Percentiles rank a stretch among this genome's conserved stretches.
phyloP scores from a whole-genome alignment of 306 rosid species.

The Lathyrus oleraceus region DNA sequence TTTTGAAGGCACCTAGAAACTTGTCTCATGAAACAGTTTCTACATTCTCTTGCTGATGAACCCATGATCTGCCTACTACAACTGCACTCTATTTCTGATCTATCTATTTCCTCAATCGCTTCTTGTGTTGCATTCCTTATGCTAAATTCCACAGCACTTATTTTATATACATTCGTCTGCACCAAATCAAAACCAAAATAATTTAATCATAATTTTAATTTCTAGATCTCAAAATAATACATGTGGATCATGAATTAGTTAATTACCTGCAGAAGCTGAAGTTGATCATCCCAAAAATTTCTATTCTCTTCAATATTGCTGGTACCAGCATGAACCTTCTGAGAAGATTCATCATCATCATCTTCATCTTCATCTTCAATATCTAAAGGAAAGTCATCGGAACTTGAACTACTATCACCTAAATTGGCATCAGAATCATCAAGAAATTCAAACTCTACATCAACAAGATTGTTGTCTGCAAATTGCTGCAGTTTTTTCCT shows the following conservation, averaged over 20 bases:
- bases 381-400: slow-evolving; percentile 43
- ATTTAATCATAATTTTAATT: no score
- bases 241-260: no score
- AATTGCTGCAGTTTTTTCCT: not conserved
- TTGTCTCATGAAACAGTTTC: slow-evolving; percentile 64
- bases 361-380: no score
- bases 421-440: slow-evolving; percentile 36
- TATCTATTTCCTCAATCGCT: slow-evolving; percentile 46
- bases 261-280: slow-evolving; percentile 62
- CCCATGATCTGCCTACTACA: slow-evolving; percentile 46
- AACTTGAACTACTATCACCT: slow-evolving; percentile 29
- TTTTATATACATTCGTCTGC: slow-evolving; percentile 58
- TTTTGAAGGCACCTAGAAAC: slow-evolving; percentile 54
- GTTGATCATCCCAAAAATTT: slow-evolving; percentile 72
- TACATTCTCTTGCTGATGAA: slow-evolving; percentile 38
- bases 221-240: not conserved
- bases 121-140: slow-evolving; percentile 62
- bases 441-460: slow-evolving; percentile 64
- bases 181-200: not conserved
- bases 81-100: slow-evolving; percentile 44
- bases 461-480: slow-evolving; percentile 18
- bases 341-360: slow-evolving; percentile 12
- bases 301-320: slow-evolving; percentile 30
- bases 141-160: slow-evolving; percentile 50
- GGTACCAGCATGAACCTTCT: not conserved